phyloP scores from a whole-genome alignment of 345 rosid species.

The Viola odorata region DNA sequence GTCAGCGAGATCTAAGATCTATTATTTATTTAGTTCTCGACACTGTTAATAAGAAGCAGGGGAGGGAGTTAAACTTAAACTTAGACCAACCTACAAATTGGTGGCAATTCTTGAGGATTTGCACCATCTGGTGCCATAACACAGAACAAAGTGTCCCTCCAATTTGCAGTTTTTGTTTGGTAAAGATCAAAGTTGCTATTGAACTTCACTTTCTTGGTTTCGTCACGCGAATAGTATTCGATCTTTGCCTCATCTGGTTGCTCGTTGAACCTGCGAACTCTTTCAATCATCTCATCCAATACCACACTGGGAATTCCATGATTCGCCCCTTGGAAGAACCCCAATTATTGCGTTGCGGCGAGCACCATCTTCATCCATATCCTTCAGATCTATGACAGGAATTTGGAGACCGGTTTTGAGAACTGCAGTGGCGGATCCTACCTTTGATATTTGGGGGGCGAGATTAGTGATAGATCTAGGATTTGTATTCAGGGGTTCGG shows the following conservation, averaged over 20 bases:
- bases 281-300: slow-evolving; percentile 5
- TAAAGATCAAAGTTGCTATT: slow-evolving; percentile 16
- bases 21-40: too few species aligned
- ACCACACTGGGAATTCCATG: slow-evolving; percentile 14
- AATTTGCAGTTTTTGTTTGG: slow-evolving; percentile 17
- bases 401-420: background rate
- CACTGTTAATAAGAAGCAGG: too few species aligned
- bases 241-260: slow-evolving; percentile 14
- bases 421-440: too few species aligned
- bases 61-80: too few species aligned
- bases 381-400: slow-evolving; percentile 13
- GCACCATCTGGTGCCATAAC: slow-evolving; percentile 14
- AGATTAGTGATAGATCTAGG: too few species aligned
- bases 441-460: too few species aligned
- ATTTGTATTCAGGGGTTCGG: too few species aligned
- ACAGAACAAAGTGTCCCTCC: slow-evolving; percentile 26
- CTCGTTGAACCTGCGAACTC: slow-evolving; percentile 21
- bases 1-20: too few species aligned
- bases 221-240: slow-evolving; percentile 15
- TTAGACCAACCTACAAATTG: slow-evolving; percentile 17
- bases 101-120: slow-evolving; percentile 13
- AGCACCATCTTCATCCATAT: background rate
- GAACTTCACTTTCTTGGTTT: slow-evolving; percentile 11
- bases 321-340: slow-evolving; percentile 15
- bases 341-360: slow-evolving; percentile 1